Evolutionary conservation across 2,329 filamentous ascomycete species (phyloP), one percentile per base, ranked within the genome.

Genomic region (Exophiala viscosa): DNA sequence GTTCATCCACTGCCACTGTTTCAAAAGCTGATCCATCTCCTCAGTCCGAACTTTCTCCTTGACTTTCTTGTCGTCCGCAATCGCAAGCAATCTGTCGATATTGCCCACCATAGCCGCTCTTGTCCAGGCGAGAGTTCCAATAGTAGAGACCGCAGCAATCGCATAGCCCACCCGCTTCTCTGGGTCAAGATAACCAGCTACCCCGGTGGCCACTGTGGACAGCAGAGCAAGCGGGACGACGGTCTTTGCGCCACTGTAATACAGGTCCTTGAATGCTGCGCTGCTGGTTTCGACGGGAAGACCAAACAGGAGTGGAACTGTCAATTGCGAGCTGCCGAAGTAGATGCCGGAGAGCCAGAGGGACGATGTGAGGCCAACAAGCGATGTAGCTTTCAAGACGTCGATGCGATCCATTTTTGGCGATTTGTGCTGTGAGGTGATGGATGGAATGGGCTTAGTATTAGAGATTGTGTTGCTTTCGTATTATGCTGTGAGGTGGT

Each of bases 1-100:
- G 28, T 60, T 56, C 55, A 58, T 60, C 49, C 55, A 58, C n/a
- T 35, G 36, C 58, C 58, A 57, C 33, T 35, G 32, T 41, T 23
- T 39, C 15, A 54, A 49, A 17, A 58, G 23, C 28, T 17, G 15
- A 9, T 43, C 44, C 6, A 56, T 52, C 33, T 53, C 51, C 10
- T 23, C 52, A 20, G 36, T n/a, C 15, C 34, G 23, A 23, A 38
- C 43, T 23, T 49, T 55, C 47, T 57, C 47, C 31, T 39, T 23
- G n/a, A 48, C 15, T 3, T 15, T 32, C 8, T 23, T 13, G 36
- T 50, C 51, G n/a, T 35, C 40, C 10, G 55, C 41, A 20, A 60
- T 41, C 13, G 31, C 32, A 34, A 48, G 20, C 40, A 57, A 10
- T 28, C 28, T 48, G 11, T 54, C 8, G 38, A 43, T 54, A 14